phyloP scores from a whole-genome alignment of 2,329 filamentous ascomycete genomes.

The Emergomyces orientalis region DNA sequence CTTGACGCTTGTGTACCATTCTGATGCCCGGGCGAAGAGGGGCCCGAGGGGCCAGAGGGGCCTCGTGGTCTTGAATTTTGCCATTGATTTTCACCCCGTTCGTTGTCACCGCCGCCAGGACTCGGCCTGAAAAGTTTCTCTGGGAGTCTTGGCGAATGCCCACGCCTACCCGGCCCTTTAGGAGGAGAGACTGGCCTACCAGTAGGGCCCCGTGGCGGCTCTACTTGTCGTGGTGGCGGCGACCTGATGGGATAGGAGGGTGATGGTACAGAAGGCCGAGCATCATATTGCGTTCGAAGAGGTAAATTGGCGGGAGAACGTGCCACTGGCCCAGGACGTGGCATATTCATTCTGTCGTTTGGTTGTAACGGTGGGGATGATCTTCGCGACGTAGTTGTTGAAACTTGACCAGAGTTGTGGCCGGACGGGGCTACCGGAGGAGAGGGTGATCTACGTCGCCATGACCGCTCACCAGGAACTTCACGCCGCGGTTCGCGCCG shows the following conservation, averaged over 20 bases:
- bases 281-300: conserved; percentile 10
- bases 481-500: conserved; percentile 44
- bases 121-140: conserved; percentile 11
- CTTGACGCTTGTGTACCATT: conserved; percentile 5
- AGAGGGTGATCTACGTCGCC: conserved; percentile 48
- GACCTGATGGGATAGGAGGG: conserved; percentile 11
- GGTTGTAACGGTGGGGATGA: conserved; percentile 50
- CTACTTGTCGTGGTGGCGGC: conserved; percentile 13
- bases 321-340: conserved; percentile 17
- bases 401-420: conserved; percentile 45
- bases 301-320: conserved; percentile 19
- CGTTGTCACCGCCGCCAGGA: conserved; percentile 11
- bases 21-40: neutral
- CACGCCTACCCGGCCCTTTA: conserved; percentile 5
- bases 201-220: conserved; percentile 4
- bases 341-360: conserved; percentile 28
- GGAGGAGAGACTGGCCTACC: conserved; percentile 11
- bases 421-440: conserved; percentile 36
- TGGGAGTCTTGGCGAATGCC: conserved; percentile 13
- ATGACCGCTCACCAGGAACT: conserved; percentile 40
- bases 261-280: conserved; percentile 12
- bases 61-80: conserved; percentile 5
- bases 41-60: neutral
- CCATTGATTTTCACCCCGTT: neutral
- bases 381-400: conserved; percentile 49